phyloP scores from a whole-genome alignment of 2,329 filamentous ascomycete genomes.

The Chrysosporium queenslandicum region DNA sequence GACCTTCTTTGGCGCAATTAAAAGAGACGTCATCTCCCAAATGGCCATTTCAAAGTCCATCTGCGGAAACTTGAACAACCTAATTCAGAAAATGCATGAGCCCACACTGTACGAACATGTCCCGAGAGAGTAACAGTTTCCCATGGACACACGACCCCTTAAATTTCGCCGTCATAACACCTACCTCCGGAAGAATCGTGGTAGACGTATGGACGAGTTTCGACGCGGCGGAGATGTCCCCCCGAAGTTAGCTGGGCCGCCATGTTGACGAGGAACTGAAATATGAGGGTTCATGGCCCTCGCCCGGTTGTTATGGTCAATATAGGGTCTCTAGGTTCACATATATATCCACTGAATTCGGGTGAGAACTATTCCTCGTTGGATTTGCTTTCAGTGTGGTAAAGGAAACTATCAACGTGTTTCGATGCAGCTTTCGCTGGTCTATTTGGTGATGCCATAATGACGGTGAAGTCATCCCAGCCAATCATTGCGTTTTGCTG shows the following conservation, averaged over 20 bases:
- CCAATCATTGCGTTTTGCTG: not conserved
- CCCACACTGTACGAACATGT: conserved; percentile 1
- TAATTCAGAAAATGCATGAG: conserved; percentile 20
- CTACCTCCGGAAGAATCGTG: conserved; percentile 56
- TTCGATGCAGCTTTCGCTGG: not conserved
- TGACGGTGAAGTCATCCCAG: not conserved
- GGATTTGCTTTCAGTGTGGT: not conserved
- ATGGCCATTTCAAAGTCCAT: conserved; percentile 67
- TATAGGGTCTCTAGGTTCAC: not conserved
- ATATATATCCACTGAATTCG: not conserved
- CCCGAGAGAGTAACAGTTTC: not conserved
- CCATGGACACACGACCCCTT: not conserved
- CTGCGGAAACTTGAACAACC: conserved; percentile 60
- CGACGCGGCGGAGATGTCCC: conserved; percentile 41
- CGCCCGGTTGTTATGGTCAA: not conserved
- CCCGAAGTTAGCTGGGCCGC: conserved; percentile 44
- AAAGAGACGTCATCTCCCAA: conserved; percentile 60
- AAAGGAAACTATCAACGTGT: conserved; percentile 3
- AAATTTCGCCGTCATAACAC: not conserved
- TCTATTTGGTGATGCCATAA: not conserved
- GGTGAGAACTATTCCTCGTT: not conserved
- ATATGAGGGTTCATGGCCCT: conserved; percentile 50
- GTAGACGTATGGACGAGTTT: conserved; percentile 48
- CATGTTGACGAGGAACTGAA: conserved; percentile 49
- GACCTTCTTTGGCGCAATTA: conserved; percentile 61